Evolutionary conservation across 2,329 filamentous ascomycete species (phyloP), one percentile per base, ranked within the genome.

Genomic region (Diaporthe aspalathi): DNA sequence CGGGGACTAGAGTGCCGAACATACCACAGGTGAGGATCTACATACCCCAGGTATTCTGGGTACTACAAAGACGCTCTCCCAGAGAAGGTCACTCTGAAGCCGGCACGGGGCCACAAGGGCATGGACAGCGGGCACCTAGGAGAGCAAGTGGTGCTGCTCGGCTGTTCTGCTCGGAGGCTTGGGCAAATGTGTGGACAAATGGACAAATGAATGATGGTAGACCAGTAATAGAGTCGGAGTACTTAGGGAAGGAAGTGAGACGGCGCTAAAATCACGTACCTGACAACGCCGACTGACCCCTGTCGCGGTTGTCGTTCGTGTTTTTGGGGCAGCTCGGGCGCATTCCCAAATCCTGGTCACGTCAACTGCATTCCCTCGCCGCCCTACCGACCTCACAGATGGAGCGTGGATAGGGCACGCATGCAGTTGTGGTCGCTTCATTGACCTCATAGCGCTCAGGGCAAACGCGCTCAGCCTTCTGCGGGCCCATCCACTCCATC

Each of bases 401-500:
- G 62, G 47, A 35, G 27, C 29, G n/a, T 35, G 45, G 60, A 65
- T 32, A 65, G 60, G 35, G 45, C 57, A 47, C 32, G 17, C 40
- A 22, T 62, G 32, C 60, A 62, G 29, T 35, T n/a, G 60, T 38
- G 43, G 57, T 27, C 56, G n/a, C 60, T 70, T 43, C 35, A 67
- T 67, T 56, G 63, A 62, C 27, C 70, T 72, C 66, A 67, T 68
- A 62, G 68, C 68, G 54, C 24, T 43, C 24, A 43, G 24, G 38
- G 47, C 70, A 67, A 32, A 63, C 63, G 52, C 68, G 52, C 53
- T 66, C 54, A 45, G 60, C 47, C 24, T 63, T 53, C 63, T 69
- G 71, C 68, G 71, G 71, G 69, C 56, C 71, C 53, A 40, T 27
- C 20, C 49, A 38, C 22, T 14, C 69, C 43, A 45, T 67, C 69